These are phyloP conservation scores for Neonectria faginata DNA, from an alignment of 2,329 filamentous ascomycete species.

Conservation along the genomic window DNA sequence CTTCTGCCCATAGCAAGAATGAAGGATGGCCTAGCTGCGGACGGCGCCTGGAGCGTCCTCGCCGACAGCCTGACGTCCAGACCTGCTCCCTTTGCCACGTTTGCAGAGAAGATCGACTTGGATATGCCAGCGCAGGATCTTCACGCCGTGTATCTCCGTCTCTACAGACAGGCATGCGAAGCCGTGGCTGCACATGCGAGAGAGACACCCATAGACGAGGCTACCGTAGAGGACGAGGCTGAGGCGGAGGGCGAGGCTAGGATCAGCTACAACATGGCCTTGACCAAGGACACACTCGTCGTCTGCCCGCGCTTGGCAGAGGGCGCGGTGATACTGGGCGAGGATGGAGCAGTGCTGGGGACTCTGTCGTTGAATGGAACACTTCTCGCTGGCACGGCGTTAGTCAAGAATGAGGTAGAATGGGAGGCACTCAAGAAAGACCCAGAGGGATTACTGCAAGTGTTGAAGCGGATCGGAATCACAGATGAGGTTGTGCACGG, in stretches of 20 bases:
- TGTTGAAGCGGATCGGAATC: constrained; percentile 49
- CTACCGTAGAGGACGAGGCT: constrained; percentile 27
- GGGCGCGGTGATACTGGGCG: constrained; percentile 52
- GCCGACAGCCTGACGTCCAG: constrained; percentile 53
- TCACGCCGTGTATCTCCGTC: constrained; percentile 57
- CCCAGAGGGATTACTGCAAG: constrained; percentile 34
- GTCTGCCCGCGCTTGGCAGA: constrained; percentile 67
- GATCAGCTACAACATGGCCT: constrained; percentile 74
- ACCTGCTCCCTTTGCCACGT: constrained; percentile 58
- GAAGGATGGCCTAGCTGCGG: constrained; percentile 61
- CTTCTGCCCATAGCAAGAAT: constrained; percentile 75
- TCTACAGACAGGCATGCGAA: constrained; percentile 60
- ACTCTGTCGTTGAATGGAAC: constrained; percentile 69
- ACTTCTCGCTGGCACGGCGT: constrained; percentile 71
- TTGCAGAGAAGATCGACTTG: constrained; percentile 54
- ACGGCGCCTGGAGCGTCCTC: constrained; percentile 61
- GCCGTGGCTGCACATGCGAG: constrained; percentile 49
- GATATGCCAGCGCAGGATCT: constrained; percentile 53
- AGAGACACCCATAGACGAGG: constrained; percentile 10
- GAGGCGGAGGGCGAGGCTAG: constrained; percentile 55
- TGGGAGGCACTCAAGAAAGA: constrained; percentile 65
- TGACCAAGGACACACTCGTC: constrained; percentile 66
- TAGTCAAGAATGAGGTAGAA: constrained; percentile 70
- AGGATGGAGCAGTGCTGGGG: constrained; percentile 53
- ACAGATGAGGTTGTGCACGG: constrained; percentile 29